Conservation (phyloP, 2,329 filamentous ascomycete genomes). For the Colletotrichum sp. region DNA sequence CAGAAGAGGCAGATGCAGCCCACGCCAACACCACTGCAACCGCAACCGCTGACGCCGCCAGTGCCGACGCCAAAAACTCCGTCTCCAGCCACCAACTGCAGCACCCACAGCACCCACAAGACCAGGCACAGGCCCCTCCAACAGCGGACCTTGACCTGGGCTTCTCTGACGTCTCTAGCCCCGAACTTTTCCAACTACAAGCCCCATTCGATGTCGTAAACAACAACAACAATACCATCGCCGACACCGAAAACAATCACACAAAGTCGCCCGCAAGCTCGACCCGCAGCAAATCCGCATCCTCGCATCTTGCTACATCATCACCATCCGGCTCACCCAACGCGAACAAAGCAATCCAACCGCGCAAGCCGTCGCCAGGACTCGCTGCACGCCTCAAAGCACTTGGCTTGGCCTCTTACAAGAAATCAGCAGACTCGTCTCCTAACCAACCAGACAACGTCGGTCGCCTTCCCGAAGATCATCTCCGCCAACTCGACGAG, state of each 20-base stretch:
- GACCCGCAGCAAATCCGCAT: not conserved
- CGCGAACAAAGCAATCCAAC: slow-evolving; percentile 31
- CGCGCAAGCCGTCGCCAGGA: slow-evolving; percentile 67
- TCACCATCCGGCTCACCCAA: slow-evolving; percentile 27
- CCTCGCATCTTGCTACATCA: slow-evolving; percentile 3
- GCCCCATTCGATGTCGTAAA: slow-evolving; percentile 14
- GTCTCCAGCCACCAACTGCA: slow-evolving; percentile 2
- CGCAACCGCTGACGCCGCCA: not conserved
- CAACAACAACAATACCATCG: slow-evolving; percentile 26
- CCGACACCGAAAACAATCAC: slow-evolving; percentile 21
- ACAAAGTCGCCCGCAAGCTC: not conserved
- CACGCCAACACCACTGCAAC: not conserved
- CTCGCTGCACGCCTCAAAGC: slow-evolving; percentile 70
- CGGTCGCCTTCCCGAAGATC: slow-evolving; percentile 73
- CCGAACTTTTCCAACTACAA: slow-evolving; percentile 41
- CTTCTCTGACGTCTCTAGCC: slow-evolving; percentile 45
- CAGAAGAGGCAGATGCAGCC: not conserved
- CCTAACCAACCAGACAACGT: slow-evolving; percentile 49
- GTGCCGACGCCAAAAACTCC: not conserved
- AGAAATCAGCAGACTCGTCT: slow-evolving; percentile 34
- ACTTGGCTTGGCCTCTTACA: slow-evolving; percentile 60
- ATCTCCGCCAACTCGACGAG: slow-evolving; percentile 72
- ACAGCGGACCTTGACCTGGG: slow-evolving; percentile 31
- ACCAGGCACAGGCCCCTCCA: not conserved
- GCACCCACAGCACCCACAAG: slow-evolving; percentile 1